Base-by-base conservation (phyloP, 2,329 filamentous ascomycete genomes). In the Nothophoma quercina region DNA sequence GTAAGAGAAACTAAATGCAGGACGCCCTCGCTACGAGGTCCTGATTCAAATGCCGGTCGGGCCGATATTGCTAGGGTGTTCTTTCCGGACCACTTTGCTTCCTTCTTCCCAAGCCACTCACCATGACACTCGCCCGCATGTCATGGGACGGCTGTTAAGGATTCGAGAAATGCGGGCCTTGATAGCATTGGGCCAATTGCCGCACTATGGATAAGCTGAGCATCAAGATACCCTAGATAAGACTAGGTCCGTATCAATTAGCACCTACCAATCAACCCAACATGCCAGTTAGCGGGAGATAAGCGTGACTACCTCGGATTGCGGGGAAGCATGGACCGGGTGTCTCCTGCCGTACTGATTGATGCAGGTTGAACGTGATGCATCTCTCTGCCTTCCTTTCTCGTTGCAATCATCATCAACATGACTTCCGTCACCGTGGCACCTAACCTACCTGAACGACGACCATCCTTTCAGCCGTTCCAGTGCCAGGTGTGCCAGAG, bases 401-500 rank as follows among this genome's bases (percentile, higher is more conserved):
- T 6, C 6, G 21, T 25, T 6, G 22, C 25, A 21, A 8, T 25
- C 19, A 36, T n/a, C 10, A 23, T 25, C 21, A 22, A 32, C 8
- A 51, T 44, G 47, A 18, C 47, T 12, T 51, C 47, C 12, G 40
- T 44, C 34, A 43, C 32, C 15, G 28, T 28, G 26, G 26, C 40
- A 26, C 33, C 47, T 26, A 32, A 19, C 5, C 21, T 39, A 12
- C 40, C 47, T 12, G 41, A 33, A 42, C 36, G 16, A 45, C 28
- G 39, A 36, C 32, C 53, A 16, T 28, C 60, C 10, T 59, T 56
- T 22, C 62, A 64, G 23, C 60, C 62, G 4, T 64, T 59, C 26
- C 54, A 63, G 29, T 64, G 59, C 22, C 26, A 54, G 4, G 35
- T 60, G 16, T 63, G 60, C 23, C 60, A 63, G 19, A 59, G 59